Evolutionary conservation across 345 rosid species (phyloP).

Genomic region (Arabis alpina): DNA sequence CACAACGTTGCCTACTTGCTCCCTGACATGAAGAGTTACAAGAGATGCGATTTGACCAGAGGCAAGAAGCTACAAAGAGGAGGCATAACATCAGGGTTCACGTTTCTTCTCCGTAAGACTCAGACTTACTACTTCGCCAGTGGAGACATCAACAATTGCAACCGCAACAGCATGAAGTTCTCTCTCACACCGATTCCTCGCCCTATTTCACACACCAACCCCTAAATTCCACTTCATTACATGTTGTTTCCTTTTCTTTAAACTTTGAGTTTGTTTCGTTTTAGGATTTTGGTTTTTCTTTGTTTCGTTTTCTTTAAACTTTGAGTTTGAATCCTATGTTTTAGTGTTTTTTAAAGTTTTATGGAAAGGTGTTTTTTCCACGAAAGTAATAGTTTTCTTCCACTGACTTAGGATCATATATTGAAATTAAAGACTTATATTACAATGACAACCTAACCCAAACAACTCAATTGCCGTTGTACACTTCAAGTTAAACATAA

Average conservation of each 20-base stretch:
- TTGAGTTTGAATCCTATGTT: not conserved
- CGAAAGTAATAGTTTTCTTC: not conserved
- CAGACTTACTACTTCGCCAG: constrained; percentile 12
- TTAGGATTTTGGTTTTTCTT: not conserved
- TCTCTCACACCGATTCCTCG: constrained; percentile 3
- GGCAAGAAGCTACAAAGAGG: constrained; percentile 13
- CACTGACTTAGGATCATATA: too few relatives aligned
- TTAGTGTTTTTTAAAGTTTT: not conserved
- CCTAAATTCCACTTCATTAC: not conserved
- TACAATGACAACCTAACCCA: too few relatives aligned
- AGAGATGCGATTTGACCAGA: constrained; percentile 19
- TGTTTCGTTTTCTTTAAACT: too few relatives aligned
- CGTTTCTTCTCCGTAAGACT: constrained; percentile 26
- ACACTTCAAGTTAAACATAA: too few relatives aligned
- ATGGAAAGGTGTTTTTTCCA: not conserved
- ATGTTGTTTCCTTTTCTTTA: constrained; percentile 1
- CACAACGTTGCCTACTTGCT: constrained; percentile 28
- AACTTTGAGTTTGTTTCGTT: not conserved
- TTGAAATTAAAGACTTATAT: too few relatives aligned
- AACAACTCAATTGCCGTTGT: too few relatives aligned
- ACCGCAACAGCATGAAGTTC: constrained; percentile 24
- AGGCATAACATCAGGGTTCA: constrained; percentile 9
- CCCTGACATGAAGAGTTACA: constrained; percentile 9
- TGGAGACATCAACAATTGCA: constrained; percentile 25
- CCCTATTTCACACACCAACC: not conserved